Evolutionary conservation across 2,329 filamentous ascomycete genomes (phyloP).

Genomic region (Orbilia brochopaga): DNA sequence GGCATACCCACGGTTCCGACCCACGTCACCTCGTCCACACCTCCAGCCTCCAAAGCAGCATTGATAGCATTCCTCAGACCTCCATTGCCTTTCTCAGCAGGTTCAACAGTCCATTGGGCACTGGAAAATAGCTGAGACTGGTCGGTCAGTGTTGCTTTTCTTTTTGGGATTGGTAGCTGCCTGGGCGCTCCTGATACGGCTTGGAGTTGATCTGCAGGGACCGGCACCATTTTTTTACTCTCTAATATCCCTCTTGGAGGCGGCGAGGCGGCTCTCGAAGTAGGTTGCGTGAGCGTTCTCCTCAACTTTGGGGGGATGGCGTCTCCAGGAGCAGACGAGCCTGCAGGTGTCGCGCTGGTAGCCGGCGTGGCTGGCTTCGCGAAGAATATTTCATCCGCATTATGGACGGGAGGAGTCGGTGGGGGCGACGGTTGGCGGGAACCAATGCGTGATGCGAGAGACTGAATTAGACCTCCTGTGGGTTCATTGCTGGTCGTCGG

Average conservation of each 20-base stretch:
- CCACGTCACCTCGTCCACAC: constrained; percentile 79
- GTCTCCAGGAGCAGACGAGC: constrained; percentile 14
- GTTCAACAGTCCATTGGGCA: constrained; percentile 82
- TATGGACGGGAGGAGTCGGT: constrained; percentile 61
- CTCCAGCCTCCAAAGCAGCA: constrained; percentile 73
- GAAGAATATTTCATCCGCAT: constrained; percentile 58
- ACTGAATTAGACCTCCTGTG: constrained; percentile 49
- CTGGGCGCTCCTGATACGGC: constrained; percentile 46
- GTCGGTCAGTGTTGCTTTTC: constrained; percentile 64
- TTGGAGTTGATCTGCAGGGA: constrained; percentile 35
- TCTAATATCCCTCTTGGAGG: constrained; percentile 50
- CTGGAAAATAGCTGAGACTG: constrained; percentile 72
- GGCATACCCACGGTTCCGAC: constrained; percentile 93
- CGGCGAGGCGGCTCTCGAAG: constrained; percentile 54
- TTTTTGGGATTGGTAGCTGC: constrained; percentile 55
- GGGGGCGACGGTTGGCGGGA: constrained; percentile 60
- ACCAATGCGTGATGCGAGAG: constrained; percentile 53
- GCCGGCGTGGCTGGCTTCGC: constrained; percentile 27
- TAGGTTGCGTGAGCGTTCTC: constrained; percentile 53
- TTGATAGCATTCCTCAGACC: constrained; percentile 87
- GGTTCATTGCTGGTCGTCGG: constrained; percentile 54
- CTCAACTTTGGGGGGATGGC: constrained; percentile 41
- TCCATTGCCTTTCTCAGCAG: constrained; percentile 88
- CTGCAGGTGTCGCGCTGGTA: neutral
- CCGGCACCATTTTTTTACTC: constrained; percentile 45